Percentiles rank a stretch among this genome's conserved stretches.
Conservation (phyloP, 2,329 filamentous ascomycete genomes). For the Talaromyces marneffei region DNA sequence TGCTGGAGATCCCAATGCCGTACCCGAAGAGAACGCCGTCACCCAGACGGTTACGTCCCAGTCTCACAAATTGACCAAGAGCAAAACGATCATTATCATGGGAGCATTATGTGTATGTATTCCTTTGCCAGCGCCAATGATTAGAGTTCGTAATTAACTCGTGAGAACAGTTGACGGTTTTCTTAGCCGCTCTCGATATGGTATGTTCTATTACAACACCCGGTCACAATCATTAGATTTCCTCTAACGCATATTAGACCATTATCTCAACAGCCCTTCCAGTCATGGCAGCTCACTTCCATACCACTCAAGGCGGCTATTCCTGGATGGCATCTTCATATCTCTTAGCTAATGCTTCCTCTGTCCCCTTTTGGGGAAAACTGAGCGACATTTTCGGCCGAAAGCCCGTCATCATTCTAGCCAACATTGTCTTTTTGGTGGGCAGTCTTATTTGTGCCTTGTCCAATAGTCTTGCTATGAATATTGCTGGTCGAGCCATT, state of each 20-base stretch:
- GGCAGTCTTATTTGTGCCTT: constrained; percentile 57
- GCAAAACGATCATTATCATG: constrained; percentile 39
- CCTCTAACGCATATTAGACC: constrained; percentile 23
- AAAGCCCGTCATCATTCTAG: constrained; percentile 56
- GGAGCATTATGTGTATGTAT: constrained; percentile 35
- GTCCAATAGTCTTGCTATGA: constrained; percentile 54
- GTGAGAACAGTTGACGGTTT: constrained; percentile 46
- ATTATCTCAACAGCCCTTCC: constrained; percentile 44
- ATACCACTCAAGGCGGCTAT: constrained; percentile 40
- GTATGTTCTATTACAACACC: constrained; percentile 23
- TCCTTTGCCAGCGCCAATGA: neutral
- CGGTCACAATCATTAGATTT: neutral
- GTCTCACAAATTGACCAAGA: constrained; percentile 35
- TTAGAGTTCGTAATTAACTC: neutral
- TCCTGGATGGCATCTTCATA: constrained; percentile 47
- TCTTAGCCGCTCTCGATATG: constrained; percentile 57
- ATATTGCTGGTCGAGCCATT: constrained; percentile 56
- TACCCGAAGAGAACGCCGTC: constrained; percentile 3
- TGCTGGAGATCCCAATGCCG: neutral
- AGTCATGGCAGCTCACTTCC: constrained; percentile 39
- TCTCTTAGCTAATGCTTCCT: constrained; percentile 41
- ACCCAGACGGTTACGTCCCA: constrained; percentile 28
- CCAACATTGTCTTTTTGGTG: constrained; percentile 57
- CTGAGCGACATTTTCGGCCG: constrained; percentile 62
- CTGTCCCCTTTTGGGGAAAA: constrained; percentile 57